Evolutionary conservation across 1,139 yeast genomes (phyloP).

Genomic region (Geotrichum restrictum): DNA sequence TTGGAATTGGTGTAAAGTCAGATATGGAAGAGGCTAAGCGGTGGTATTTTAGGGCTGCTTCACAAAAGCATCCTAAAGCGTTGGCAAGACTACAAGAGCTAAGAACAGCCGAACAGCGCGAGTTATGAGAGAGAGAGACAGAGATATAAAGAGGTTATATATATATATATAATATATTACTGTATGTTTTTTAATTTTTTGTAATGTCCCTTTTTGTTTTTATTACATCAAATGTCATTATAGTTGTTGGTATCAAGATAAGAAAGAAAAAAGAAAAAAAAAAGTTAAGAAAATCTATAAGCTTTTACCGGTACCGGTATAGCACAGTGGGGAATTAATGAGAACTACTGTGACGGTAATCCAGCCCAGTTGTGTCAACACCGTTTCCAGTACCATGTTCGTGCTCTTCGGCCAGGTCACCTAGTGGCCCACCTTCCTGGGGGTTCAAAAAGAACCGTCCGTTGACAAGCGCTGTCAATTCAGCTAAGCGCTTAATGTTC

Average conservation of each 20-base stretch:
- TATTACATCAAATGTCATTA: background rate
- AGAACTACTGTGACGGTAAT: constrained; percentile 2
- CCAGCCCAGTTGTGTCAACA: background rate
- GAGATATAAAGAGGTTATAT: background rate
- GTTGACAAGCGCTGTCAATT: constrained; percentile 62
- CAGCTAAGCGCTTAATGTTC: constrained; percentile 79
- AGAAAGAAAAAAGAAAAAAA: too few species aligned
- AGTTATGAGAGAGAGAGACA: background rate
- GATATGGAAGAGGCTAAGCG: constrained; percentile 47
- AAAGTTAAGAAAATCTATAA: too few species aligned
- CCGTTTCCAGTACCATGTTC: background rate
- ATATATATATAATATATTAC: background rate
- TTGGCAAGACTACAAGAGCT: constrained; percentile 39
- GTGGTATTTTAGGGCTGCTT: constrained; percentile 58
- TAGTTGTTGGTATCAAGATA: too few species aligned
- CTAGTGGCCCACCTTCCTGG: background rate
- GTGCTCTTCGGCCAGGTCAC: constrained; percentile 6
- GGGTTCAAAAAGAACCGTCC: constrained; percentile 9
- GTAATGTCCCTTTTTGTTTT: constrained; percentile 1
- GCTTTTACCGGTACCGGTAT: too few species aligned
- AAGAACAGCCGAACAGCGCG: background rate
- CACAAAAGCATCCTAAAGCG: constrained; percentile 56
- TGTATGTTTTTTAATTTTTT: background rate
- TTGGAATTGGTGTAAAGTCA: constrained; percentile 62
- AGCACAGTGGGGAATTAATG: constrained; percentile 2